Evolutionary conservation across 139 green algal genomes (phyloP), one percentile per base, ranked within the genome.

Genomic region (Mesotaenium endlicherianum): DNA sequence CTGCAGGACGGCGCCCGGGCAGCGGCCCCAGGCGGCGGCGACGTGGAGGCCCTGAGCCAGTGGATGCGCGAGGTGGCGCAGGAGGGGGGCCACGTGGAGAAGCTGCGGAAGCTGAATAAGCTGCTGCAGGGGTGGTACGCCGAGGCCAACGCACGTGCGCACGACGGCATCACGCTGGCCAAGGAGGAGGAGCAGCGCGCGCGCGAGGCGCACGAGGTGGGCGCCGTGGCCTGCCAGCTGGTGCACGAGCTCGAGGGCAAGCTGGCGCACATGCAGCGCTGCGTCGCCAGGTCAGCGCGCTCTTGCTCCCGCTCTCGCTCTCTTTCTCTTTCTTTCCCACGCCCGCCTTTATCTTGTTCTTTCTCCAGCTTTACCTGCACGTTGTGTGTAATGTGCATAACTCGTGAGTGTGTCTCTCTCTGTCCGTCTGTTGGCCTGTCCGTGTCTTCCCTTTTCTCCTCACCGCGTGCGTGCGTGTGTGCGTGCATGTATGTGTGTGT

Each of bases 51-150:
- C 16, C 31, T 72, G 36, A 38, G 16, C 30, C 60, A 38, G 60
- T 72, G 60, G 60, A 42, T 72, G 30, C 34, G 42, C 60, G 60
- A 72, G 60, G 42, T 72, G 60, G 26, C 41, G 60, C 31, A 72
- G 60, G 60, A 72, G 36, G 60, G 60, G 31, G 60, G 60, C 8
- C 60, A 72, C 31, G 60, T 72, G 36, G 60, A 72, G 60, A 31
- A 34, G 36, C 60, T 72, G 4, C 34, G 36, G 31, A 72, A 72
- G 60, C 60, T 72, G 31, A 72, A 72, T 34, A 40, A 42, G 31
- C 60, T 72, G 60, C 60, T 72, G 60, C 60, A 72, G 60, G 60
- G 60, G 4, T 71, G 60, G 60, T 72, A 72, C 60, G 60, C 60
- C 30, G 60, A 72, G 26, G 60, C 60, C 30, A 72, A 72, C 36